Conservation (phyloP, 1,139 yeast genomes). For the Geotrichum carabidarum region DNA sequence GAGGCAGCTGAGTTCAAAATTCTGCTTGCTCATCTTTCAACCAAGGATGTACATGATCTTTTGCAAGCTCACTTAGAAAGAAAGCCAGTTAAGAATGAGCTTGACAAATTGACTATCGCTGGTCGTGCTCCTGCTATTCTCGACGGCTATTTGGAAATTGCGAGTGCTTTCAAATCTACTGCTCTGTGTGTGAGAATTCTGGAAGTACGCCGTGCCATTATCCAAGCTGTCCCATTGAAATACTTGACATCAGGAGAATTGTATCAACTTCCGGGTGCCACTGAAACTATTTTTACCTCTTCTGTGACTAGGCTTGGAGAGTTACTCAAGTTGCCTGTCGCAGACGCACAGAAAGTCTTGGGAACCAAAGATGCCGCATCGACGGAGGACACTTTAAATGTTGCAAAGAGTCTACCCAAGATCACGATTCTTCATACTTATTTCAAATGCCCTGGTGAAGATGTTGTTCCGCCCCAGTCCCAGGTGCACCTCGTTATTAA, state of each 20-base stretch:
- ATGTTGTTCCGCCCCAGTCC: conserved; percentile 66
- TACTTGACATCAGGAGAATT: conserved; percentile 55
- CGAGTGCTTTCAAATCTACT: conserved; percentile 68
- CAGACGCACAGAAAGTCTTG: conserved; percentile 19
- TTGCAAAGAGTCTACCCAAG: conserved; percentile 65
- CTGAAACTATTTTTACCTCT: conserved; percentile 24
- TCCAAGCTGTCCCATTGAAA: conserved; percentile 67
- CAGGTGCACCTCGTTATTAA: conserved; percentile 70
- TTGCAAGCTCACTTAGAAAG: conserved; percentile 57
- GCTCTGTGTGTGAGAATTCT: conserved; percentile 59
- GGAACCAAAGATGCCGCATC: conserved; percentile 16
- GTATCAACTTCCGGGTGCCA: conserved; percentile 72
- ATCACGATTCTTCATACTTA: conserved; percentile 65
- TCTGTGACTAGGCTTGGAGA: conserved; percentile 2
- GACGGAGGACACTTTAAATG: conserved; percentile 50
- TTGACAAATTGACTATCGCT: conserved; percentile 52
- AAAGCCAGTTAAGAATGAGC: conserved; percentile 39
- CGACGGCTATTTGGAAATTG: conserved; percentile 72
- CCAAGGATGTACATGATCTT: conserved; percentile 48
- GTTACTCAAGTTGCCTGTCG: conserved; percentile 10
- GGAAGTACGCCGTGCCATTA: conserved; percentile 65
- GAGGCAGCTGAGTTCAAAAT: conserved; percentile 58
- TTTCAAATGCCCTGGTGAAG: conserved; percentile 87
- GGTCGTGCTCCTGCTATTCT: conserved; percentile 62
- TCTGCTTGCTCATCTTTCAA: conserved; percentile 43